Evolutionary conservation across 2,329 filamentous ascomycete species (phyloP).

Genomic region (Septoria linicola): DNA sequence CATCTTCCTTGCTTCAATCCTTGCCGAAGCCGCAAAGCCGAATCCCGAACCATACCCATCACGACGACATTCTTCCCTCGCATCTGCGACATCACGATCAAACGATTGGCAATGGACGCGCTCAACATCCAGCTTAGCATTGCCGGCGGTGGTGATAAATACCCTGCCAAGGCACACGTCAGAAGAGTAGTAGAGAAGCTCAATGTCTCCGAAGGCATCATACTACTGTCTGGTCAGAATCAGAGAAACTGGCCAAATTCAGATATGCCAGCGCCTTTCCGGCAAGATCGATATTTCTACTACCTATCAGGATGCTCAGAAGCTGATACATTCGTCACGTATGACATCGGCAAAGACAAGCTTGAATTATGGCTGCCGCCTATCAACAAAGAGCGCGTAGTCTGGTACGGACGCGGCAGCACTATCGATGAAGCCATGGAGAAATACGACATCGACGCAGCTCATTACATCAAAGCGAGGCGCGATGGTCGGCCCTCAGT

Average conservation of each 20-base stretch:
- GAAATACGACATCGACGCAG: conserved; percentile 76
- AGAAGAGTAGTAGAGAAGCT: conserved; percentile 76
- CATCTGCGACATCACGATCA: no score
- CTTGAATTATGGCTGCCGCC: conserved; percentile 90
- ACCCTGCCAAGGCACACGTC: conserved; percentile 84
- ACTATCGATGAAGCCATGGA: conserved; percentile 70
- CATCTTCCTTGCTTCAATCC: no score
- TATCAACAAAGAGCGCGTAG: conserved; percentile 80
- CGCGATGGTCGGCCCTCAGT: background rate
- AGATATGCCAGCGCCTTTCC: conserved; percentile 77
- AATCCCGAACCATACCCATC: no score
- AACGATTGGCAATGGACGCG: background rate
- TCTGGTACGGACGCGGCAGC: conserved; percentile 89
- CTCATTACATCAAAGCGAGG: conserved; percentile 48
- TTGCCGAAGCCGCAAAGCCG: no score
- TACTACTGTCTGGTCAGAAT: conserved; percentile 72
- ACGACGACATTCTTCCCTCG: no score
- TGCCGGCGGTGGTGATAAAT: conserved; percentile 45
- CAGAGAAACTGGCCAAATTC: conserved; percentile 58
- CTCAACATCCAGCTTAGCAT: conserved; percentile 13
- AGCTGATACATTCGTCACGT: conserved; percentile 75
- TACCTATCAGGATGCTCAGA: conserved; percentile 86
- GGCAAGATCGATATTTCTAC: conserved; percentile 81
- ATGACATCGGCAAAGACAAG: conserved; percentile 71
- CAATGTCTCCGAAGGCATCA: conserved; percentile 62